phyloP scores from a whole-genome alignment of 2,329 filamentous ascomycete species.

The Sporothrix luriei region DNA sequence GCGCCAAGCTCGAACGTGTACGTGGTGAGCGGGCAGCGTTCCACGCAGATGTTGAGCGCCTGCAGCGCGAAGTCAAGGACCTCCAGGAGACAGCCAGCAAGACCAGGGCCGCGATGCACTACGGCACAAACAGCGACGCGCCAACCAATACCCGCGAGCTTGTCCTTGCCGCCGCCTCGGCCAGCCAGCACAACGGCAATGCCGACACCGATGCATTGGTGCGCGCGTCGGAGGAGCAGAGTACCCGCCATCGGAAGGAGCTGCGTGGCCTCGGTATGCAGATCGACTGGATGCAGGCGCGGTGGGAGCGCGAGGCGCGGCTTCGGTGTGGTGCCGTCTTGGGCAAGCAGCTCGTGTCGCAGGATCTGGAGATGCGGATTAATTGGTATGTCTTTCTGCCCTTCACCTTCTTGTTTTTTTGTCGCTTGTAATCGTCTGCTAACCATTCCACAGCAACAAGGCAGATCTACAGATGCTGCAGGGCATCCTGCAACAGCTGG shows the following conservation, averaged over 20 bases:
- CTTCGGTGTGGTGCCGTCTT: conserved; percentile 80
- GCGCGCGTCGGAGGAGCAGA: conserved; percentile 61
- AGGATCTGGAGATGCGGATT: conserved; percentile 80
- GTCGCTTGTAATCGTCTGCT: not conserved
- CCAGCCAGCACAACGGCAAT: conserved; percentile 38
- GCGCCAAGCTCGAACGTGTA: conserved; percentile 68
- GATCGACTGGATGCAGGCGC: conserved; percentile 85
- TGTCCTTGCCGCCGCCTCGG: conserved; percentile 39
- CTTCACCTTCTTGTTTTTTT: not conserved
- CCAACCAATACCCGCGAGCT: conserved; percentile 32
- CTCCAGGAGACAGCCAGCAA: conserved; percentile 49
- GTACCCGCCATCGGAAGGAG: conserved; percentile 72
- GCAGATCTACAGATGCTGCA: conserved; percentile 84
- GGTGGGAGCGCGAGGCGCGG: conserved; percentile 75
- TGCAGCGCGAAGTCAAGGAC: conserved; percentile 55
- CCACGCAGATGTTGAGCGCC: conserved; percentile 57
- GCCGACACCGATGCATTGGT: conserved; percentile 62
- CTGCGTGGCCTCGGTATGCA: conserved; percentile 82
- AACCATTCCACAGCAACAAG: conserved; percentile 69
- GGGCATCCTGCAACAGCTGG: conserved; percentile 70
- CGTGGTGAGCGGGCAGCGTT: conserved; percentile 66
- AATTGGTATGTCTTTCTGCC: conserved; percentile 71
- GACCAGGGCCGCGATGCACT: conserved; percentile 41
- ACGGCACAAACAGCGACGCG: conserved; percentile 33
- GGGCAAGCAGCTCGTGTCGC: conserved; percentile 80